A percentile compares a stretch with the other conserved stretches of the same genome.
phyloP scores from a whole-genome alignment of 192 early-diverging fungal genomes.

The Coemansia sp. region DNA sequence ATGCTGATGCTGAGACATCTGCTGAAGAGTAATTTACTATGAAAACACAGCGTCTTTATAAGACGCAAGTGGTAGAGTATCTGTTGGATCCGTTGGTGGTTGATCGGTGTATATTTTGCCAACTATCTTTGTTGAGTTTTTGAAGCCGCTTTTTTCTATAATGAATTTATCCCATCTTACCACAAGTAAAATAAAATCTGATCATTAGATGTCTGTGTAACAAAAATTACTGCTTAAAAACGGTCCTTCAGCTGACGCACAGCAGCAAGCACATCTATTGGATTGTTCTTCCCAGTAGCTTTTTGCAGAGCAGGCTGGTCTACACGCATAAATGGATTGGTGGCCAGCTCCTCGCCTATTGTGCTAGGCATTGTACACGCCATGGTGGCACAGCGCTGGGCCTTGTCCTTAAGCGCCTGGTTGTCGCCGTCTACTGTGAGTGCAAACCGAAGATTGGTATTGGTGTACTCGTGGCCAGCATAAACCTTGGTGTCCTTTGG shows the following conservation, averaged over 20 bases:
- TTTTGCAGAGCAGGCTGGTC: slow-evolving; percentile 60
- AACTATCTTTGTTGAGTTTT: no score
- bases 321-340: slow-evolving; percentile 90
- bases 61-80: no score
- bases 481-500: slow-evolving; percentile 83
- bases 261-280: slow-evolving; percentile 71
- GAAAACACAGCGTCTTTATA: no score
- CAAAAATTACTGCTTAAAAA: slow-evolving; percentile 30
- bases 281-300: slow-evolving; percentile 60
- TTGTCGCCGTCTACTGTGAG: slow-evolving; percentile 76
- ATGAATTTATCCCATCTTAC: neutral
- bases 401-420: slow-evolving; percentile 61
- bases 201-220: neutral
- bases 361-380: slow-evolving; percentile 79
- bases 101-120: no score
- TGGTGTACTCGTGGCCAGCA: slow-evolving; percentile 94
- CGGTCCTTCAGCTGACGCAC: slow-evolving; percentile 82
- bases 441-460: slow-evolving; percentile 73
- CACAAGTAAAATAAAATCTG: neutral
- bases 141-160: no score
- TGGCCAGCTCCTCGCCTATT: slow-evolving; percentile 80
- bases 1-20: neutral
- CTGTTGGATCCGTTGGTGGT: no score
- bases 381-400: slow-evolving; percentile 56
- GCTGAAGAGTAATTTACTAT: neutral